Evolutionary conservation across 345 rosid species (phyloP), one percentile per base, ranked within the genome.

Genomic region (Barbarea vulgaris): DNA sequence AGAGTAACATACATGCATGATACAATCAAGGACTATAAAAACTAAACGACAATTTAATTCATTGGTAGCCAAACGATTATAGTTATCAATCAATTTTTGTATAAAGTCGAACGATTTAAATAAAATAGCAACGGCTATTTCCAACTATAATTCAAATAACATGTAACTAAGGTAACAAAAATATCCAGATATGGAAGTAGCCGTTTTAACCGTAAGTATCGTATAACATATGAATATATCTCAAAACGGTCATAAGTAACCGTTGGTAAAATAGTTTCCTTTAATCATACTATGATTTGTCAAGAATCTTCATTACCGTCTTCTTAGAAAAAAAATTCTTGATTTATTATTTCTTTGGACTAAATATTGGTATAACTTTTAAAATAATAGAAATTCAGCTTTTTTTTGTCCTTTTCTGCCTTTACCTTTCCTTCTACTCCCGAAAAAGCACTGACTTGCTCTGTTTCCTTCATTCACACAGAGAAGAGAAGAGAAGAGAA

Each of bases 391-490:
- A 70, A 77, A 56, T 72, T 22, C 54, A 58, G 37, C 44, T 28
- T 18, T 34, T 18, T 34, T 56, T 78, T 66, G 77, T 78, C 69
- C 8, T 78, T 72, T 78, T 78, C 59, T 60, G 81, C 44, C 73
- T 78, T 72, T 65, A 78, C 72, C 81, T 78, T 78, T 72, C 73
- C 77, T 67, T 78, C 77, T 72, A 72, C 77, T 78, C 81, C 48
- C 72, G 3, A 63, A 77, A 77, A 77, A 71, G 77, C 81, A 71
- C 73, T 37, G 73, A 77, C 73, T 66, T 57, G 39, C 77, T 71
- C 81, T 78, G 81, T 78, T 78, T 78, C 55, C 66, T 72, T 71
- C 73, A 5, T 78, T 72, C 69, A 78, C 73, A 78, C 77, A 64
- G 50, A 72, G 69, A 72, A 72, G 1, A 57, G 25, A 21, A n/a